These are phyloP conservation scores for Geoglossum glabrum DNA, from an alignment of 495 filamentous ascomycete genomes.

Conservation along the genomic window DNA sequence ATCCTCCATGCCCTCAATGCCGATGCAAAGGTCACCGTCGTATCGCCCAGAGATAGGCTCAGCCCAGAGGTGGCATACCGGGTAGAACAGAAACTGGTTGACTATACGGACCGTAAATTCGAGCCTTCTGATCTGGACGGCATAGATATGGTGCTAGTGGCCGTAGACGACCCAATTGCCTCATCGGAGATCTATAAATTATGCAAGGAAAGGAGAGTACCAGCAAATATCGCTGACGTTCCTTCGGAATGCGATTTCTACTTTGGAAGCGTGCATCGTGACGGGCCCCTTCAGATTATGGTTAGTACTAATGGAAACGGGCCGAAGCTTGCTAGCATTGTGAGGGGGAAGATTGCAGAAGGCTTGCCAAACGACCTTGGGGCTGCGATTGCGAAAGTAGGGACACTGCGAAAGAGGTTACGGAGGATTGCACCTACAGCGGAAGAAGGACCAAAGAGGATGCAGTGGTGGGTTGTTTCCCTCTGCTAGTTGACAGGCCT, in stretches of 20 bases:
- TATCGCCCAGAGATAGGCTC: conserved; percentile 59
- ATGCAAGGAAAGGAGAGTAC: conserved; percentile 64
- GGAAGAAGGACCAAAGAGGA: conserved; percentile 67
- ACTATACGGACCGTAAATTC: conserved; percentile 65
- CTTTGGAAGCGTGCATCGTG: conserved; percentile 85
- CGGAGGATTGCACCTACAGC: conserved; percentile 48
- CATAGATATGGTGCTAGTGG: conserved; percentile 73
- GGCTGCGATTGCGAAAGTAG: conserved; percentile 65
- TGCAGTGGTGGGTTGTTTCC: conserved; percentile 50
- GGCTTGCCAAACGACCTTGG: conserved; percentile 58
- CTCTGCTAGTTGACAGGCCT: neutral
- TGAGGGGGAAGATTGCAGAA: conserved; percentile 63
- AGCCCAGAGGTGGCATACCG: conserved; percentile 76
- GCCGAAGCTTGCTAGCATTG: conserved; percentile 71
- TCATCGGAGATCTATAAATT: conserved; percentile 77
- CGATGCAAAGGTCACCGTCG: conserved; percentile 71
- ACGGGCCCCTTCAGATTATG: conserved; percentile 94
- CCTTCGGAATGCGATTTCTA: conserved; percentile 97
- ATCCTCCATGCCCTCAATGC: conserved; percentile 87
- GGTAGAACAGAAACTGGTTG: conserved; percentile 48
- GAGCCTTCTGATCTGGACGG: conserved; percentile 58
- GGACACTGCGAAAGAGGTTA: conserved; percentile 57
- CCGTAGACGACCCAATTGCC: conserved; percentile 77
- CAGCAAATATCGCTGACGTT: conserved; percentile 92
- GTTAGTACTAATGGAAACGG: conserved; percentile 96